Evolutionary conservation across 2,329 filamentous ascomycete species (phyloP).

Genomic region (Cadophora gregata): DNA sequence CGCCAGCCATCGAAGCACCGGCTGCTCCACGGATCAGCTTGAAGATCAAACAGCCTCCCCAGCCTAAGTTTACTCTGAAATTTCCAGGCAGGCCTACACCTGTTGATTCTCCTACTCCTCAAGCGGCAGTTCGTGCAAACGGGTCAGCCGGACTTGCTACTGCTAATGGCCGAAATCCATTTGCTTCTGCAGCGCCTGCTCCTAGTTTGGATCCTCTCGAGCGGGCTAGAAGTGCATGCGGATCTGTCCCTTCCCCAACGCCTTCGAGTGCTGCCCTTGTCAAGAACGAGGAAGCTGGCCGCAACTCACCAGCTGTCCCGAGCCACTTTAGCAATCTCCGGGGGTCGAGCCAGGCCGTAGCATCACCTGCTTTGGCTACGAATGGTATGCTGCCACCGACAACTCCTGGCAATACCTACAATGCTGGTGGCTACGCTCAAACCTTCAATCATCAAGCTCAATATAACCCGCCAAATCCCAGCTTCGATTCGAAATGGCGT

Average conservation of each 20-base stretch:
- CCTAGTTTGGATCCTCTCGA: conserved; percentile 41
- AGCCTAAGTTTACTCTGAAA: conserved; percentile 72
- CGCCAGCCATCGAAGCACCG: conserved; percentile 50
- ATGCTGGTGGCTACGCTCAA: conserved; percentile 40
- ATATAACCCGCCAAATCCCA: conserved; percentile 44
- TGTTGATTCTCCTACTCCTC: conserved; percentile 57
- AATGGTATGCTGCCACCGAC: conserved; percentile 43
- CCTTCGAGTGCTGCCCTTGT: conserved; percentile 43
- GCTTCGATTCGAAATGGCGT: conserved; percentile 51
- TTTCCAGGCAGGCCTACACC: conserved; percentile 65
- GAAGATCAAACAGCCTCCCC: conserved; percentile 59
- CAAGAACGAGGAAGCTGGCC: conserved; percentile 46
- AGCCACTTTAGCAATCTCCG: conserved; percentile 40
- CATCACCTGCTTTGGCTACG: conserved; percentile 35
- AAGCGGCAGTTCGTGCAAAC: conserved; percentile 54
- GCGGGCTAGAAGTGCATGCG: conserved; percentile 42
- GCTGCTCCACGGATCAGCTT: conserved; percentile 71
- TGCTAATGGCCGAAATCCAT: conserved; percentile 42
- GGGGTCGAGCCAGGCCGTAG: conserved; percentile 49
- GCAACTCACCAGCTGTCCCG: conserved; percentile 42
- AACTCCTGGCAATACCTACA: conserved; percentile 37
- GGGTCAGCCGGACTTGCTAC: conserved; percentile 44
- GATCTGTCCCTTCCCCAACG: conserved; percentile 42
- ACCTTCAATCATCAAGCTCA: conserved; percentile 42
- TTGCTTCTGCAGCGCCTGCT: conserved; percentile 35